These are phyloP conservation scores for Rhizopogon parksii DNA, from an alignment of 1,284 basidiomycete species.

Conservation along the genomic window DNA sequence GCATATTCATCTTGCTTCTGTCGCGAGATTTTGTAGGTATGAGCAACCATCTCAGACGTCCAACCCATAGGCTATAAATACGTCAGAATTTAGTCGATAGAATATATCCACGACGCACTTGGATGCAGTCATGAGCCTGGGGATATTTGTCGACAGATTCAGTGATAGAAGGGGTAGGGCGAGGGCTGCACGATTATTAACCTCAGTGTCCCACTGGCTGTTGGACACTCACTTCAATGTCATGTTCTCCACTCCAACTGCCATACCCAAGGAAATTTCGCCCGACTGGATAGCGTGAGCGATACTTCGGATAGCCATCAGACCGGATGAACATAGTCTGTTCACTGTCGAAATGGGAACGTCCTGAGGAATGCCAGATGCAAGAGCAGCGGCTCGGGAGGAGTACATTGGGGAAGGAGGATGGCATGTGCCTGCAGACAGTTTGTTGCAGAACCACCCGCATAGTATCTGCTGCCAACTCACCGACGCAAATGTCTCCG, in stretches of 20 bases:
- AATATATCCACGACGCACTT: slow-evolving; percentile 37
- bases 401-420: slow-evolving; percentile 78
- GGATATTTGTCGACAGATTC: slow-evolving; percentile 44
- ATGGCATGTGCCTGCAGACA: slow-evolving; percentile 66
- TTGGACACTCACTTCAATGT: slow-evolving; percentile 54
- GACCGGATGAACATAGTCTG: slow-evolving; percentile 76
- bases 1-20: slow-evolving; percentile 79
- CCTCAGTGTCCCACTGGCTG: too few species aligned
- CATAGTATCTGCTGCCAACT: slow-evolving; percentile 17
- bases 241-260: slow-evolving; percentile 83
- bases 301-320: slow-evolving; percentile 78
- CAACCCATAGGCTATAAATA: slow-evolving; percentile 80
- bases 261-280: slow-evolving; percentile 70
- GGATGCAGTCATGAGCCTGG: slow-evolving; percentile 68
- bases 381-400: slow-evolving; percentile 71
- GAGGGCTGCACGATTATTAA: slow-evolving; percentile 43
- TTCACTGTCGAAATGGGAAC: slow-evolving; percentile 80
- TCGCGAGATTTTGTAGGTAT: slow-evolving; percentile 68
- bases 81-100: slow-evolving; percentile 5
- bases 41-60: slow-evolving; percentile 84
- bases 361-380: slow-evolving; percentile 72
- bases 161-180: slow-evolving; percentile 71
- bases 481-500: slow-evolving; percentile 78
- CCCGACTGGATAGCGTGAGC: slow-evolving; percentile 71
- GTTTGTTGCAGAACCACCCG: not conserved